Evolutionary conservation across 495 filamentous ascomycete species (phyloP).

Genomic region (Xanthoparmelia taractica): DNA sequence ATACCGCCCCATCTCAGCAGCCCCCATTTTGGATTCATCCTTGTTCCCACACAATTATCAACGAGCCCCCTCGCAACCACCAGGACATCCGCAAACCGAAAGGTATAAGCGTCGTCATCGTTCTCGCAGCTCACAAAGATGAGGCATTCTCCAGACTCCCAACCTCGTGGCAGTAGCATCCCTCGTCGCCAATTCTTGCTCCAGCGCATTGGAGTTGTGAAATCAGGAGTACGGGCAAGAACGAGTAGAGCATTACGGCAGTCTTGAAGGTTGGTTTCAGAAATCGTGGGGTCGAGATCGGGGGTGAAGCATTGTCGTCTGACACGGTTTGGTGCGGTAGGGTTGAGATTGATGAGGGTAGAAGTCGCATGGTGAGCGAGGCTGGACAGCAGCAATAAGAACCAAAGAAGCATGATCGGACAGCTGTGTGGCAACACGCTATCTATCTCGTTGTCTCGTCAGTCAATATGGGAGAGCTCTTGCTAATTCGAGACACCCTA

Average conservation of each 20-base stretch:
- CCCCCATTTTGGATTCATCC: background rate
- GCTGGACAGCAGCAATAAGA: background rate
- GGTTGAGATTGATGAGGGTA: background rate
- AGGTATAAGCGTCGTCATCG: background rate
- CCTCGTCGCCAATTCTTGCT: slow-evolving; percentile 1
- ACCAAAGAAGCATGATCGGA: background rate
- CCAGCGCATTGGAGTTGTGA: background rate
- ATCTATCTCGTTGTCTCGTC: background rate
- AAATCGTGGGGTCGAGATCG: background rate
- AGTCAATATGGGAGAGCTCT: background rate
- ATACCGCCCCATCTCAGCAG: background rate
- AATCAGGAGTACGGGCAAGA: background rate
- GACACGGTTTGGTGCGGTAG: background rate
- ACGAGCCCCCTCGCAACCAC: background rate
- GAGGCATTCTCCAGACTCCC: background rate
- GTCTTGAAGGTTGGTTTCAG: background rate
- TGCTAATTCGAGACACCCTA: no score
- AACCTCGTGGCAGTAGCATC: background rate
- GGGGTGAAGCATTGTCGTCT: background rate
- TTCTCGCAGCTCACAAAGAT: slow-evolving; percentile 4
- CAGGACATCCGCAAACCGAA: slow-evolving; percentile 1
- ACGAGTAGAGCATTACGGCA: background rate
- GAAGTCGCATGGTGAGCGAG: background rate
- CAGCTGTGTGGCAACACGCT: background rate
- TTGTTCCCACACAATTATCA: background rate